Conservation (phyloP, 768 basidiomycete genomes). For the Leccinum variicolor region DNA sequence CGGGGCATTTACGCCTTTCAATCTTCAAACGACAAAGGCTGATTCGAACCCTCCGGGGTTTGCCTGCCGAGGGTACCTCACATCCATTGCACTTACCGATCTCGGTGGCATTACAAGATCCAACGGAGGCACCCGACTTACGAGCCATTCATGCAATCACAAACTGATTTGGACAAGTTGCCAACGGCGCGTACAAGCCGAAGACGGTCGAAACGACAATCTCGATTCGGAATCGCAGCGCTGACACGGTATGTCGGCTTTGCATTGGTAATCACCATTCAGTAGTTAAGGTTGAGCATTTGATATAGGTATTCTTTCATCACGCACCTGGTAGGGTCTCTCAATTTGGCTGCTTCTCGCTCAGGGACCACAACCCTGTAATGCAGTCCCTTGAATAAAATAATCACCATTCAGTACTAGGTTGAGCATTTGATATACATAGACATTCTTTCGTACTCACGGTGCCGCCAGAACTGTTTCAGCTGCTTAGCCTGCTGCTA, state of each 20-base stretch:
- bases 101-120: not conserved
- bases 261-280: too few relatives aligned
- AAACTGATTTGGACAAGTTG: not conserved
- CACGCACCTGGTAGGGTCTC: not conserved
- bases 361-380: not conserved
- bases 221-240: not conserved
- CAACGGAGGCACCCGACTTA: too few relatives aligned
- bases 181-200: not conserved
- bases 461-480: not conserved
- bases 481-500: not conserved
- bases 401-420: too few relatives aligned
- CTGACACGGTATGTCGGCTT: not conserved
- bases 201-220: not conserved
- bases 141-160: not conserved
- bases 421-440: not conserved
- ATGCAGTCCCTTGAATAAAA: too few relatives aligned
- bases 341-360: not conserved
- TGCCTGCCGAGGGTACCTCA: not conserved
- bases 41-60: not conserved
- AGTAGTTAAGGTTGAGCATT: not conserved
- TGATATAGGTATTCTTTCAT: not conserved
- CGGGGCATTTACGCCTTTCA: not conserved
- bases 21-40: not conserved
- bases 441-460: not conserved
- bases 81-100: not conserved